Percentiles rank a stretch among this genome's conserved stretches.
Evolutionary conservation across 176 grass and related monocot species (phyloP).

Genomic region (Eragrostis curvula): DNA sequence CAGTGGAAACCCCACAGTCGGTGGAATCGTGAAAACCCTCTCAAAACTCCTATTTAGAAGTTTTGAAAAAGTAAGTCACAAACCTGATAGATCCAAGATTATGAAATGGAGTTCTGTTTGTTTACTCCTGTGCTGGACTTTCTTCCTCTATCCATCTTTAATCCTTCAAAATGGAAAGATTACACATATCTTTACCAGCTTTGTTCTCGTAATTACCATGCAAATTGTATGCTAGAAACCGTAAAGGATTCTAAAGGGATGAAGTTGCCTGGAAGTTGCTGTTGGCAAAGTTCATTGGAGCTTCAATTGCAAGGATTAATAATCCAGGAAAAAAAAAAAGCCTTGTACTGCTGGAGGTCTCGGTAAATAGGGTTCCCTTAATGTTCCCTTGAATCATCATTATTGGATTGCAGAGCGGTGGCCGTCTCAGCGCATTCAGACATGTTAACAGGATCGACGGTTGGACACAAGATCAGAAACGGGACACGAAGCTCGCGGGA

Average conservation of each 20-base stretch:
- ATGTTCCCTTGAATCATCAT: slow-evolving; percentile 78
- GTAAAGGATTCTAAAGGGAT: not conserved
- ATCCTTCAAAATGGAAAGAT: slow-evolving; percentile 52
- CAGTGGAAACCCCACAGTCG: too few relatives aligned
- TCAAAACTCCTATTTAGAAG: too few relatives aligned
- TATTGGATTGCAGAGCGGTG: too few relatives aligned
- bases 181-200: not conserved
- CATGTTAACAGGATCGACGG: too few relatives aligned
- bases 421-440: too few relatives aligned
- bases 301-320: slow-evolving; percentile 82
- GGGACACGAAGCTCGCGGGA: too few relatives aligned
- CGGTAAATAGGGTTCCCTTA: slow-evolving; percentile 78
- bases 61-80: too few relatives aligned
- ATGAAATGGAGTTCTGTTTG: slow-evolving; percentile 55
- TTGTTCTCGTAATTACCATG: not conserved
- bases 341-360: slow-evolving; percentile 83
- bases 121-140: slow-evolving; percentile 47
- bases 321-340: slow-evolving; percentile 91
- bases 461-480: too few relatives aligned
- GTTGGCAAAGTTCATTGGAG: slow-evolving; percentile 95
- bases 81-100: slow-evolving; percentile 87
- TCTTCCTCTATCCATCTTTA: slow-evolving; percentile 94
- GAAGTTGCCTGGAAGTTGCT: not conserved
- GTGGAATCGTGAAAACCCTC: too few relatives aligned
- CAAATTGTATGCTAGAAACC: not conserved